Conservation (phyloP, 805 yeast species). For the Wickerhamiella slavikovae region DNA sequence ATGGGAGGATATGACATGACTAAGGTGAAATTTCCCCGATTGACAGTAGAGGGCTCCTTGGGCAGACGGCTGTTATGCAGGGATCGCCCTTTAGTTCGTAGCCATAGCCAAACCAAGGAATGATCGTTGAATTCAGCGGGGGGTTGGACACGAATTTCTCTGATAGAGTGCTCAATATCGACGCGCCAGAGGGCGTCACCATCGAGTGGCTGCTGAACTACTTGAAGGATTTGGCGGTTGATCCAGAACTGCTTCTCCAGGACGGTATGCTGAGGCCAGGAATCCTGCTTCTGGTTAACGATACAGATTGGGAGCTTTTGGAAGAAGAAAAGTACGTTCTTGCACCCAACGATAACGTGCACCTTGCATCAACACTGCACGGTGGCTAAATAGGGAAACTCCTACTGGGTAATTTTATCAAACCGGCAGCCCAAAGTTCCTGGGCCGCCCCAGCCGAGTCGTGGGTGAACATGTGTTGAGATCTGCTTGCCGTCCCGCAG, state of each 20-base stretch:
- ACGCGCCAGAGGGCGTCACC: constrained; percentile 21
- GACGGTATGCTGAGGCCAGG: constrained; percentile 81
- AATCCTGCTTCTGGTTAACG: constrained; percentile 73
- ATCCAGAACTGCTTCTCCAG: constrained; percentile 56
- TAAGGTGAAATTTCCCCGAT: no score
- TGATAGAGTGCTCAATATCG: constrained; percentile 32
- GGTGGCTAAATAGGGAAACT: constrained; percentile 43
- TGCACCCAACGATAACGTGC: constrained; percentile 53
- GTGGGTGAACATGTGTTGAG: not conserved
- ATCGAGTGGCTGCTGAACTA: constrained; percentile 33
- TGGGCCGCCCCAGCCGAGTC: not conserved
- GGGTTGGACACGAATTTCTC: constrained; percentile 69
- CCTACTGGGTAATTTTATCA: no score
- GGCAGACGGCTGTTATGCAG: no score
- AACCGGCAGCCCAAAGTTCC: constrained; percentile 2
- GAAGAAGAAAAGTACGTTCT: constrained; percentile 70
- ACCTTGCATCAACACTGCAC: constrained; percentile 84
- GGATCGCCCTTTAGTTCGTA: no score
- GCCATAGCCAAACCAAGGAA: no score
- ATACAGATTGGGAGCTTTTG: constrained; percentile 91
- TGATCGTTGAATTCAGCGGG: constrained; percentile 28
- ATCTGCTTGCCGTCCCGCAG: constrained; percentile 1
- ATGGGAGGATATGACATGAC: no score
- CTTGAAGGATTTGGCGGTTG: constrained; percentile 32
- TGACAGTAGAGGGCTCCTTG: no score